Percentiles rank a stretch among this genome's conserved stretches.
phyloP scores from a whole-genome alignment of 2,329 filamentous ascomycete genomes.

The Rasamsonia emersonii region DNA sequence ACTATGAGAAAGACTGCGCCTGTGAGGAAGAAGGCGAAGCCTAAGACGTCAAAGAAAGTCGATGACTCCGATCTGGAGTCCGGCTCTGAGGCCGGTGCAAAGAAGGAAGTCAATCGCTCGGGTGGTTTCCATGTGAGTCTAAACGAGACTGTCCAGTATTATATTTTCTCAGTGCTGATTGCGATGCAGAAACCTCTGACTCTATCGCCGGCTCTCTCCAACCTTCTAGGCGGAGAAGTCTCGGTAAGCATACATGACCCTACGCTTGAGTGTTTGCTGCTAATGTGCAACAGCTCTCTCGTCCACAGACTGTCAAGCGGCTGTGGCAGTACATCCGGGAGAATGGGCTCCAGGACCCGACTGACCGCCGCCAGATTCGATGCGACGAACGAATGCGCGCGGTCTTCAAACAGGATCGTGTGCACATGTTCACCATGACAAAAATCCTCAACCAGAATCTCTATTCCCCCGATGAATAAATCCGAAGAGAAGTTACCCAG shows the following conservation, averaged over 20 bases:
- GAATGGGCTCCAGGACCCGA: slow-evolving; percentile 80
- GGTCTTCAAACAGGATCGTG: slow-evolving; percentile 81
- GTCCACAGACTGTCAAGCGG: slow-evolving; percentile 91
- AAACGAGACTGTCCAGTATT: neutral
- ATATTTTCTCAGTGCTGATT: slow-evolving; percentile 5
- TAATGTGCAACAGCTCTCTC: slow-evolving; percentile 58
- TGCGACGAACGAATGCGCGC: slow-evolving; percentile 88
- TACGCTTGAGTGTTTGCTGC: slow-evolving; percentile 5
- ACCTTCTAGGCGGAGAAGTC: slow-evolving; percentile 36
- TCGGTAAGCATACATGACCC: slow-evolving; percentile 24
- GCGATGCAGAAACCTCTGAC: slow-evolving; percentile 36
- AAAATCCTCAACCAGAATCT: slow-evolving; percentile 86
- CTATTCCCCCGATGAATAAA: slow-evolving; percentile 71
- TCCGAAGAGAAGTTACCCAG: slow-evolving; percentile 11
- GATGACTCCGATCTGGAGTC: slow-evolving; percentile 72
- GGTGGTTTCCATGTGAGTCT: slow-evolving; percentile 74
- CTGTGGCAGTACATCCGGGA: slow-evolving; percentile 93
- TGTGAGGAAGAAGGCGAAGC: slow-evolving; percentile 55
- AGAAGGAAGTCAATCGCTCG: slow-evolving; percentile 63
- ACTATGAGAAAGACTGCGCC: slow-evolving; percentile 49
- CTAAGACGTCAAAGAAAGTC: slow-evolving; percentile 57
- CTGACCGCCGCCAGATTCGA: slow-evolving; percentile 81
- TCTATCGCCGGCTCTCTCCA: slow-evolving; percentile 37
- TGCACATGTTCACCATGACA: slow-evolving; percentile 99
- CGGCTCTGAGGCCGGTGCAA: slow-evolving; percentile 43